Evolutionary conservation across 768 basidiomycete species (phyloP).

Genomic region (Cytidiella melzeri): DNA sequence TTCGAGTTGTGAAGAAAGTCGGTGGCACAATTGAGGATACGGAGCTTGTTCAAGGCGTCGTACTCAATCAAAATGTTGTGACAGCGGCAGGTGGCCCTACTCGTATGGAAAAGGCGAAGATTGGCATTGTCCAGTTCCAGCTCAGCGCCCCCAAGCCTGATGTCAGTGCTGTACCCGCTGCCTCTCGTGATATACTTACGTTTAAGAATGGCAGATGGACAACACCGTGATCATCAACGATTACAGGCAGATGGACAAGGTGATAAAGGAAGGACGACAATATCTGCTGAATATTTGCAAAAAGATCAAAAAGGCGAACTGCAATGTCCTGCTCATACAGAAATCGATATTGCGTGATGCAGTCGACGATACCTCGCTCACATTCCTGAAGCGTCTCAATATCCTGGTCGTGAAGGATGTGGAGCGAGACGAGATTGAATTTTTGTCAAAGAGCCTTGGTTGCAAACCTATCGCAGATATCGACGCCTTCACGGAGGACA

Average conservation of each 20-base stretch:
- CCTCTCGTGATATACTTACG: conserved; percentile 10
- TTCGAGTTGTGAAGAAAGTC: conserved; percentile 96
- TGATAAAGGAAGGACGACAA: conserved; percentile 97
- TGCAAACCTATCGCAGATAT: conserved; percentile 97
- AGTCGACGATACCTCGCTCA: conserved; percentile 96
- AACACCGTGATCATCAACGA: conserved; percentile 99
- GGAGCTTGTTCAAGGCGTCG: conserved; percentile 92
- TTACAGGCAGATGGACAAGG: conserved; percentile 99
- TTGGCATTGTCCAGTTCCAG: conserved; percentile 97
- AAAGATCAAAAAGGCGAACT: conserved; percentile 99
- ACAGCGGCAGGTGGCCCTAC: conserved; percentile 88
- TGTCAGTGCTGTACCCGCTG: conserved; percentile 39
- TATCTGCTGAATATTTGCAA: conserved; percentile 98
- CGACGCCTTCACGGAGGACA: conserved; percentile 96
- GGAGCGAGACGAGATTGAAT: conserved; percentile 97
- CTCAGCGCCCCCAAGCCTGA: conserved; percentile 97
- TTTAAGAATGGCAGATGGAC: conserved; percentile 70
- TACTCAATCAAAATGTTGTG: conserved; percentile 95
- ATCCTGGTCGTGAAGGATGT: conserved; percentile 97
- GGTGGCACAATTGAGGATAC: conserved; percentile 99
- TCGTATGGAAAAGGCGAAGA: conserved; percentile 97
- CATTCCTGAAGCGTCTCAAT: conserved; percentile 94
- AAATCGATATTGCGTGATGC: conserved; percentile 99
- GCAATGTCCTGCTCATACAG: conserved; percentile 98
- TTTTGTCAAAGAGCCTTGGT: conserved; percentile 89